Evolutionary conservation across 768 basidiomycete species (phyloP).

Genomic region (Leccinellum rugosiceps): DNA sequence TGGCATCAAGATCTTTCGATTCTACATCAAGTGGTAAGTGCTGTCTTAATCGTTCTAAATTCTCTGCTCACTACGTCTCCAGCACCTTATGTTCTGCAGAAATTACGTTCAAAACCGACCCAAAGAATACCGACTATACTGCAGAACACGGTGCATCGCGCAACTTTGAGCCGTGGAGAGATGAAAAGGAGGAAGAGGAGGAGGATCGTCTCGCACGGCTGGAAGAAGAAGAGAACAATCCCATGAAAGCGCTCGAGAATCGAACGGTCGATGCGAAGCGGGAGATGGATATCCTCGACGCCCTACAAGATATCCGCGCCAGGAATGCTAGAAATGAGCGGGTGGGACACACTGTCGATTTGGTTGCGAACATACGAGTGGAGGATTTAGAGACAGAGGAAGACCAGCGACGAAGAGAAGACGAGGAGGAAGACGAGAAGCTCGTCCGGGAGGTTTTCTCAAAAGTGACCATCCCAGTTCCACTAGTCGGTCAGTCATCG

Average conservation of each 20-base stretch:
- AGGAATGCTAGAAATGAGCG: slow-evolving; percentile 87
- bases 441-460: slow-evolving; percentile 86
- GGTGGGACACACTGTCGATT: slow-evolving; percentile 69
- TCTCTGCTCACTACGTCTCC: slow-evolving; percentile 13
- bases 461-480: slow-evolving; percentile 50
- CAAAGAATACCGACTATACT: slow-evolving; percentile 91
- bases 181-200: slow-evolving; percentile 72
- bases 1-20: slow-evolving; percentile 95
- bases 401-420: slow-evolving; percentile 60
- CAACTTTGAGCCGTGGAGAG: slow-evolving; percentile 97
- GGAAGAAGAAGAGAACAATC: slow-evolving; percentile 93
- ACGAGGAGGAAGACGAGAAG: slow-evolving; percentile 92
- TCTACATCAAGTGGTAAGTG: slow-evolving; percentile 84
- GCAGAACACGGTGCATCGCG: slow-evolving; percentile 97
- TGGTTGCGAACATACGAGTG: slow-evolving; percentile 56
- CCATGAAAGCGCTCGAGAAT: slow-evolving; percentile 96
- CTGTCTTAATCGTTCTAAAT: slow-evolving; percentile 10
- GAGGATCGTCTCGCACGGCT: slow-evolving; percentile 81
- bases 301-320: slow-evolving; percentile 87
- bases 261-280: slow-evolving; percentile 89
- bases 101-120: slow-evolving; percentile 99
- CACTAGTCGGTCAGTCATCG: slow-evolving; percentile 19
- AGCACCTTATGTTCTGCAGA: slow-evolving; percentile 96
- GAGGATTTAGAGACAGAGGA: slow-evolving; percentile 79
- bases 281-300: slow-evolving; percentile 98